Evolutionary conservation across 2,329 filamentous ascomycete genomes (phyloP), one percentile per base, ranked within the genome.

Genomic region (Huntiella abstrusa): DNA sequence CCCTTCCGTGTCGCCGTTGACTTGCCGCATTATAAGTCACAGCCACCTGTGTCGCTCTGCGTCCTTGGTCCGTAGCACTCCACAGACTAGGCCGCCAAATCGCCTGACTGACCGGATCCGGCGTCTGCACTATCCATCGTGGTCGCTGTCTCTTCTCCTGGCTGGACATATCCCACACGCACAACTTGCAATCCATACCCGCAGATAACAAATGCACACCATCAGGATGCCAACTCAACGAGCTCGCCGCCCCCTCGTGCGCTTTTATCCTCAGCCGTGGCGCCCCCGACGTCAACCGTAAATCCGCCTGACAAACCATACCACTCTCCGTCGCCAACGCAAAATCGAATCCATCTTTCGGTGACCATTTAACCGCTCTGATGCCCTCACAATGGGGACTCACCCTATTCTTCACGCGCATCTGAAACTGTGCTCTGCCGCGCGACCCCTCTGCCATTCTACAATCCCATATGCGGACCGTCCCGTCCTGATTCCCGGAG

Each of bases 171-270:
- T 81, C 75, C 77, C 77, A 82, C 4, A 80, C 71, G 53, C 77
- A 67, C 35, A 76, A 71, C 45, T 69, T 71, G 49, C 67, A 68
- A 55, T 82, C 77, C 52, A 69, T 63, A 5, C 76, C 75, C 4
- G 70, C 75, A 51, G 74, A 80, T 42, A 77, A 66, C 8, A 80
- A 60, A 53, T 81, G 75, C n/a, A 70, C 66, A 11, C 77, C 77
- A 54, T 81, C 77, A 0, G 74, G 72, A 52, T 82, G 77, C 77
- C 77, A 82, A 3, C 73, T 68, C 38, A 80, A 71, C 0, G 73
- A 67, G 2, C 70, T 65, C 54, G 73, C 75, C 0, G 70, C 64
- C 51, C 70, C 74, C 48, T 76, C 71, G 54, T 80, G 75, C 0
- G 71, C 75, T 28, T 72, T 71, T 53, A 80, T 71, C 52, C 71